Evolutionary conservation across 225 moss, liverwort and hornwort genomes (phyloP), one percentile per base, ranked within the genome.

Genomic region (Anthoceros angustus): DNA sequence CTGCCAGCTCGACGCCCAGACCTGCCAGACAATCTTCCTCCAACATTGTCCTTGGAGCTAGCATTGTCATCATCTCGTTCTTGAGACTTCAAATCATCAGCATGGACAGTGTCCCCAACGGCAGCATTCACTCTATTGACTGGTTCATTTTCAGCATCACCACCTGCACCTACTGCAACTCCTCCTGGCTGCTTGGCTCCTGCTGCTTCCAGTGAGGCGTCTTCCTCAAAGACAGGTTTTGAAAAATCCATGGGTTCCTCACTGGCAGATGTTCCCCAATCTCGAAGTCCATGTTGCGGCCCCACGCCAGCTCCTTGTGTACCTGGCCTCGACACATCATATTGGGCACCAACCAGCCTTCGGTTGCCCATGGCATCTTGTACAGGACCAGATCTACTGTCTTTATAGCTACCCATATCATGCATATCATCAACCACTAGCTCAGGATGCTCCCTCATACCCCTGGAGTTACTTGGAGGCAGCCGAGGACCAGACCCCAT

Each of bases 221-320:
- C 95, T 74, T 98, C 95, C 73, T 98, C 92, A 71, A 98, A 98
- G 20, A 92, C 89, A n/a, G 92, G 92, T 80, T 92, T 92, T 32
- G 95, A 89, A 39, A 92, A 98, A 72, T 98, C 95, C 92, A 92
- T 98, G 46, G 95, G 92, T 75, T 98, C 95, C 71, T 98, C 95
- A 66, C 74, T 95, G 26, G 90, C 94, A 46, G 84, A 82, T 66
- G 95, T 91, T 69, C 88, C 92, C 95, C 95, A 98, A 70, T 98
- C 95, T 38, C 88, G 88, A 72, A 91, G 88, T 42, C 79, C 77
- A 4, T 70, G 77, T 9, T 80, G 76, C 70, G 80, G 76, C 70
- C 83, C 83, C 79, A 63, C 0, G 71, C 41, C 9, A 3, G 71
- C 39, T 71, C 85, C 72, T 81, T 73, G 12, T 69, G 86, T 68